Base-by-base conservation (phyloP, 768 basidiomycete genomes). In the Lactarius pseudohatsudake region DNA sequence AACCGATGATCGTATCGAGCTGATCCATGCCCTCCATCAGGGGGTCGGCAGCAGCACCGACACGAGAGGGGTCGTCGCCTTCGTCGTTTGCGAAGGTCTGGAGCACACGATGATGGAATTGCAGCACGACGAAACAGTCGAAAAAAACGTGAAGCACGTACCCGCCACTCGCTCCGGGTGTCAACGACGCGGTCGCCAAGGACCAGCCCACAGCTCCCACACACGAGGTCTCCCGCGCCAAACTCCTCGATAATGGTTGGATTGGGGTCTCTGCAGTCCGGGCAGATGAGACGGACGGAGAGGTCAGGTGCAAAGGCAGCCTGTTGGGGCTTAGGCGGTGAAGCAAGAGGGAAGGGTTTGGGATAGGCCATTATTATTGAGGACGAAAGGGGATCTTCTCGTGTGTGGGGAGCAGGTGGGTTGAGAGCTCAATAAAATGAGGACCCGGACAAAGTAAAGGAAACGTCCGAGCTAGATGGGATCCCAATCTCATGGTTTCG, bases 241-340 rank as follows among this genome's bases (percentile, higher is more conserved):
- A 96, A 98, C 81, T 98, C 94, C 81, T 99, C 97, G 74, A 95
- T 85, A 75, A 99, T 96, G 71, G 95, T 88, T 16, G 95, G 94
- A 73, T 92, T 91, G 64, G 93, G 92, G 74, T 93, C 91, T 78
- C 90, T 84, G 81, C 96, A 98, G 73, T 98, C 96, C 26, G 95
- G 96, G 75, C 96, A 98, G 72, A 96, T 91, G 72, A 94, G 86
- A 57, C 92, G 90, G 70, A 94, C 90, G 59, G 91, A 87, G 65
- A 94, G 83, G 77, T 94, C 92, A 41, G 91, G 92, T 34, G 88
- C 91, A 76, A 82, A 92, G 22, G 84, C 84, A 15, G 83, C 84
- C 70, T 85, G 84, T 34, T 82, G 78, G 53, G 75, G 78, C 75
- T 87, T 86, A 77, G 77, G 60, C 79, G 84, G 82, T 43, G 77